phyloP scores from a whole-genome alignment of 2,329 filamentous ascomycete genomes.

The Capronia epimyces region DNA sequence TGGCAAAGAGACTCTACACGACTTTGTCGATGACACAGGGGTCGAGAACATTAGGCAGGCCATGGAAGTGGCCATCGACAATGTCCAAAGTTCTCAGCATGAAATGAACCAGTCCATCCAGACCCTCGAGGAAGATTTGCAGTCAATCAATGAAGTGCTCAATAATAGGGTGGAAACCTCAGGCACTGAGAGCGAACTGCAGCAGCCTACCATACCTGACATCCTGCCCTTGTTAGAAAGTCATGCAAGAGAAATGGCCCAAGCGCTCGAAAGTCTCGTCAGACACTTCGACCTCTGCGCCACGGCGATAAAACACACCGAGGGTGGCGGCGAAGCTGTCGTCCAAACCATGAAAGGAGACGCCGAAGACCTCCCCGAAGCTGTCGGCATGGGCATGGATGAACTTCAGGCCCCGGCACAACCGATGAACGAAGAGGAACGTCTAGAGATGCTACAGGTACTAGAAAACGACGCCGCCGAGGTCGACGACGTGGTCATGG shows the following conservation, averaged over 20 bases:
- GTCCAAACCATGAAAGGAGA: slow-evolving; percentile 51
- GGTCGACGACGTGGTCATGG: slow-evolving; percentile 57
- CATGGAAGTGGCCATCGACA: slow-evolving; percentile 57
- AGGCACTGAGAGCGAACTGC: slow-evolving; percentile 32
- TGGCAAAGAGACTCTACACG: slow-evolving; percentile 54
- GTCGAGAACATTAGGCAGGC: slow-evolving; percentile 54
- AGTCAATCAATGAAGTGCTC: slow-evolving; percentile 57
- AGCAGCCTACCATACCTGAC: slow-evolving; percentile 43
- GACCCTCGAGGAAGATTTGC: slow-evolving; percentile 70
- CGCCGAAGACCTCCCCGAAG: slow-evolving; percentile 55
- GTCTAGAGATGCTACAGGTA: slow-evolving; percentile 75
- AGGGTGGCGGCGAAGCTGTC: slow-evolving; percentile 67
- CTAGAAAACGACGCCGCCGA: slow-evolving; percentile 55
- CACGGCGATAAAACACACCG: slow-evolving; percentile 82
- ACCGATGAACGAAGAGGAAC: slow-evolving; percentile 68
- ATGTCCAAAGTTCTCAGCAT: slow-evolving; percentile 56
- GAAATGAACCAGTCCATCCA: slow-evolving; percentile 49
- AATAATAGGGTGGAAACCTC: slow-evolving; percentile 21
- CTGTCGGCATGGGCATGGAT: slow-evolving; percentile 40
- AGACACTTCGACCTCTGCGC: slow-evolving; percentile 91
- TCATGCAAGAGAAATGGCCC: slow-evolving; percentile 76
- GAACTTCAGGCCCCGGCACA: slow-evolving; percentile 50
- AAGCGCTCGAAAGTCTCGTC: slow-evolving; percentile 71
- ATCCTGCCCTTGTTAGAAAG: slow-evolving; percentile 61
- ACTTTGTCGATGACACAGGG: slow-evolving; percentile 61